These are phyloP conservation scores for Talaromyces albobiverticillius DNA, from an alignment of 2,329 filamentous ascomycete species.

Conservation along the genomic window DNA sequence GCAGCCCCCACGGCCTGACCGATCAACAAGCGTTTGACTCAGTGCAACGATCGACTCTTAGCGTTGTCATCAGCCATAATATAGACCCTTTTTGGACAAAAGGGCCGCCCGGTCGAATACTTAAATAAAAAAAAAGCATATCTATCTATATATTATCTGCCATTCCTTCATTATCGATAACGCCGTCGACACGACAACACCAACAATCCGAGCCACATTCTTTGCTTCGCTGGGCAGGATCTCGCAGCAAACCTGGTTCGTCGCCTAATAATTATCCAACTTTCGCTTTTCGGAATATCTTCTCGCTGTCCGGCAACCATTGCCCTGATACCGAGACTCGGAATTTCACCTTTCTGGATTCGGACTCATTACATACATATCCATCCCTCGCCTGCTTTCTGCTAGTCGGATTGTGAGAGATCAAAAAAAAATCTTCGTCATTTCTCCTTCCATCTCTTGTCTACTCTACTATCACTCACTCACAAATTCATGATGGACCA, in stretches of 20 bases:
- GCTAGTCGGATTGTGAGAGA: conserved; percentile 4
- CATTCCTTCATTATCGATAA: conserved; percentile 21
- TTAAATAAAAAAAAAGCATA: neutral
- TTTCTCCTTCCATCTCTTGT: neutral
- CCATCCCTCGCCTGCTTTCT: too few relatives aligned
- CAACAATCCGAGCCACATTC: conserved; percentile 32
- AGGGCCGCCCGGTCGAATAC: too few relatives aligned
- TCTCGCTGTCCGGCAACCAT: neutral
- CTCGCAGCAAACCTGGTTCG: conserved; percentile 17
- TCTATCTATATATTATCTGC: neutral
- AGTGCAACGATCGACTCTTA: conserved; percentile 14
- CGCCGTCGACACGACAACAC: conserved; percentile 36
- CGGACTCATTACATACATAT: neutral
- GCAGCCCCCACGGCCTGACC: conserved; percentile 12
- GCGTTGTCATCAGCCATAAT: conserved; percentile 13
- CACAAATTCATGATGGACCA: conserved; percentile 17
- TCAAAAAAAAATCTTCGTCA: neutral
- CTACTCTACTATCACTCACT: neutral
- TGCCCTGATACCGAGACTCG: neutral
- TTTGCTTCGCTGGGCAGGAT: conserved; percentile 30
- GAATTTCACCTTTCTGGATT: conserved; percentile 10
- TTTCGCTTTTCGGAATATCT: neutral
- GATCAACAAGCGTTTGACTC: neutral
- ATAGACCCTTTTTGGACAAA: neutral
- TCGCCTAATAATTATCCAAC: conserved; percentile 1